Evolutionary conservation across 768 basidiomycete genomes (phyloP).

Genomic region (Pleurotus giganteus): DNA sequence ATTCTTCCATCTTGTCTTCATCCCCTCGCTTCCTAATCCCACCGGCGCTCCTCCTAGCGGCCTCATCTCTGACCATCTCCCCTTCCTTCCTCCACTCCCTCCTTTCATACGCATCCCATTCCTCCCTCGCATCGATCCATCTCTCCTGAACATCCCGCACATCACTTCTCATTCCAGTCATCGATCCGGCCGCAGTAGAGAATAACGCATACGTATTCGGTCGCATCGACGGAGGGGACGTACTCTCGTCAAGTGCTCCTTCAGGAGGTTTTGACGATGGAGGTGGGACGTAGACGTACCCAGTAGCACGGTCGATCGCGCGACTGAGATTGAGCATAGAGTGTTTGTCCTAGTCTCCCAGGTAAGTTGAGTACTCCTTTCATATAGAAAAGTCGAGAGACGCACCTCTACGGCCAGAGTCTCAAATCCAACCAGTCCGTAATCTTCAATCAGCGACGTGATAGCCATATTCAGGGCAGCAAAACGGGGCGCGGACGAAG

Average conservation of each 20-base stretch:
- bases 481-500: slow-evolving; percentile 64
- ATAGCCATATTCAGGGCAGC: slow-evolving; percentile 84
- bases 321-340: slow-evolving; percentile 91
- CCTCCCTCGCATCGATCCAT: slow-evolving; percentile 85
- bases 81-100: slow-evolving; percentile 77
- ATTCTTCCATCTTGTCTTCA: no score
- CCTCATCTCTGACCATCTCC: slow-evolving; percentile 44
- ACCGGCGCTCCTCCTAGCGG: background rate
- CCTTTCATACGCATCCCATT: slow-evolving; percentile 81
- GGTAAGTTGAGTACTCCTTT: background rate
- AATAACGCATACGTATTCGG: slow-evolving; percentile 72
- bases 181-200: slow-evolving; percentile 56
- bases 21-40: background rate
- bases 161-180: slow-evolving; percentile 47
- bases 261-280: slow-evolving; percentile 19
- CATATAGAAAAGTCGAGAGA: background rate
- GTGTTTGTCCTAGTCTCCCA: slow-evolving; percentile 68
- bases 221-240: slow-evolving; percentile 27
- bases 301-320: slow-evolving; percentile 86
- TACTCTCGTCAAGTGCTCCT: slow-evolving; percentile 11
- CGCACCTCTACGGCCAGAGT: slow-evolving; percentile 91
- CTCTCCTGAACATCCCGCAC: slow-evolving; percentile 86
- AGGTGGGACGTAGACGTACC: slow-evolving; percentile 83
- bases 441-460: slow-evolving; percentile 93
- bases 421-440: slow-evolving; percentile 90